These are phyloP conservation scores for Bipolaris cookei DNA, from an alignment of 2,329 filamentous ascomycete genomes.

Conservation along the genomic window DNA sequence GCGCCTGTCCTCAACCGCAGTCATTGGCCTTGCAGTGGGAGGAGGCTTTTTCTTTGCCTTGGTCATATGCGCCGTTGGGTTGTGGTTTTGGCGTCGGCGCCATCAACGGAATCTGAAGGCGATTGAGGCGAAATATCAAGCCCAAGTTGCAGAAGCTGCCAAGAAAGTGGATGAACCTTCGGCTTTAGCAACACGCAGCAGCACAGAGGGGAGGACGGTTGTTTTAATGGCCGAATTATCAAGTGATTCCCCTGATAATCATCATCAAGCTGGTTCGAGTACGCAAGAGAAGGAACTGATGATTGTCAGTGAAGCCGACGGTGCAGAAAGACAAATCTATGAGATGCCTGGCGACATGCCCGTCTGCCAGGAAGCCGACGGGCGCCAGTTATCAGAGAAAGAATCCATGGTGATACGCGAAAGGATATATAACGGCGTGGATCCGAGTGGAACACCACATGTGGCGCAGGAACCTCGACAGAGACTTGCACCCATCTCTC, in stretches of 20 bases:
- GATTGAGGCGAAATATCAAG: slow-evolving; percentile 35
- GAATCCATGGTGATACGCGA: slow-evolving; percentile 56
- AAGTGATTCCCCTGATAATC: slow-evolving; percentile 33
- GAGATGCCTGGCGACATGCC: slow-evolving; percentile 64
- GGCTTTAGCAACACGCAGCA: slow-evolving; percentile 30
- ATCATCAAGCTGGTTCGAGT: slow-evolving; percentile 23
- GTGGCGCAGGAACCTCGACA: slow-evolving; percentile 31
- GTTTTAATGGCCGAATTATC: slow-evolving; percentile 57
- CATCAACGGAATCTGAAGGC: slow-evolving; percentile 28
- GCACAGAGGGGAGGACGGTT: slow-evolving; percentile 38
- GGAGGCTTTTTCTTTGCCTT: slow-evolving; percentile 44
- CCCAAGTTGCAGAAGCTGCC: slow-evolving; percentile 27
- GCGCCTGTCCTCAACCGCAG: slow-evolving; percentile 43
- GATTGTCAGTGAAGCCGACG: slow-evolving; percentile 42
- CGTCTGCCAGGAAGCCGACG: slow-evolving; percentile 58
- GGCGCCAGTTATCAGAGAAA: slow-evolving; percentile 56
- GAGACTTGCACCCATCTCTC: slow-evolving; percentile 33
- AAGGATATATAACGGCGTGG: slow-evolving; percentile 55
- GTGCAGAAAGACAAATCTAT: slow-evolving; percentile 49
- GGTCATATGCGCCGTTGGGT: slow-evolving; percentile 36
- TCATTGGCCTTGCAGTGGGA: slow-evolving; percentile 55
- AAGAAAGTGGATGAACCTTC: slow-evolving; percentile 32
- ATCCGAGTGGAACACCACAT: slow-evolving; percentile 33
- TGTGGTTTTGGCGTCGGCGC: slow-evolving; percentile 46
- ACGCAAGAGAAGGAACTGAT: slow-evolving; percentile 27